Evolutionary conservation across 305 asterid species (phyloP).

Genomic region (Andrographis paniculata): DNA sequence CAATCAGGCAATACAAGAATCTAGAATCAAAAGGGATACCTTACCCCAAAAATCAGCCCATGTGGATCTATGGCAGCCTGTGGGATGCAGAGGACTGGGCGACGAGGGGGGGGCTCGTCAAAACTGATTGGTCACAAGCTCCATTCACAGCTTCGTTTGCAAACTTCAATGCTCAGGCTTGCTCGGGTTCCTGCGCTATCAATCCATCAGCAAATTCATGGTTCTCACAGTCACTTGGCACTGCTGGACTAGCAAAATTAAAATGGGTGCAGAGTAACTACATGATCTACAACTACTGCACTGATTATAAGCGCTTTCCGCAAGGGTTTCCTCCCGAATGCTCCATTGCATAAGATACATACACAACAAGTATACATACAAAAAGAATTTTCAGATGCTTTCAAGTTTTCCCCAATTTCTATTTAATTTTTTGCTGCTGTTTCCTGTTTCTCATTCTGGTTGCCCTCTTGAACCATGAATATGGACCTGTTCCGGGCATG

Average conservation of each 20-base stretch:
- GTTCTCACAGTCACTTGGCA: slow-evolving; percentile 16
- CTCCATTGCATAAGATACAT: not conserved
- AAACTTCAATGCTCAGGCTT: slow-evolving; percentile 19
- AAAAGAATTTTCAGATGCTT: not conserved
- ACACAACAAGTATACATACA: not conserved
- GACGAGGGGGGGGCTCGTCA: slow-evolving; percentile 25
- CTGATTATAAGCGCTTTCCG: slow-evolving; percentile 27
- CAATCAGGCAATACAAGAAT: slow-evolving; percentile 26
- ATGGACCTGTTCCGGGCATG: too few relatives aligned
- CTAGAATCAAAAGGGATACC: slow-evolving; percentile 18
- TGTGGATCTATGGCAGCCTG: slow-evolving; percentile 25
- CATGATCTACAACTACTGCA: slow-evolving; percentile 34
- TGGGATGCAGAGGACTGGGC: slow-evolving; percentile 23
- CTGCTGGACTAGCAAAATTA: slow-evolving; percentile 13
- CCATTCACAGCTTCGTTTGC: slow-evolving; percentile 21
- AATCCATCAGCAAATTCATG: slow-evolving; percentile 5
- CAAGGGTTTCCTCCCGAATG: slow-evolving; percentile 30
- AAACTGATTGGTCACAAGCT: slow-evolving; percentile 23
- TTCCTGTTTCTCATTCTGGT: too few relatives aligned
- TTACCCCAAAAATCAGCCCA: slow-evolving; percentile 22
- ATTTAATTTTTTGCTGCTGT: too few relatives aligned
- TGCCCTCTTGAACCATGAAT: too few relatives aligned
- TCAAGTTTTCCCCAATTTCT: too few relatives aligned
- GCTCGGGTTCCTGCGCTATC: slow-evolving; percentile 10
- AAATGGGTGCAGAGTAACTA: slow-evolving; percentile 27